These are phyloP conservation scores for Dacryopinax spathularia DNA, from an alignment of 768 basidiomycete species.

Conservation along the genomic window DNA sequence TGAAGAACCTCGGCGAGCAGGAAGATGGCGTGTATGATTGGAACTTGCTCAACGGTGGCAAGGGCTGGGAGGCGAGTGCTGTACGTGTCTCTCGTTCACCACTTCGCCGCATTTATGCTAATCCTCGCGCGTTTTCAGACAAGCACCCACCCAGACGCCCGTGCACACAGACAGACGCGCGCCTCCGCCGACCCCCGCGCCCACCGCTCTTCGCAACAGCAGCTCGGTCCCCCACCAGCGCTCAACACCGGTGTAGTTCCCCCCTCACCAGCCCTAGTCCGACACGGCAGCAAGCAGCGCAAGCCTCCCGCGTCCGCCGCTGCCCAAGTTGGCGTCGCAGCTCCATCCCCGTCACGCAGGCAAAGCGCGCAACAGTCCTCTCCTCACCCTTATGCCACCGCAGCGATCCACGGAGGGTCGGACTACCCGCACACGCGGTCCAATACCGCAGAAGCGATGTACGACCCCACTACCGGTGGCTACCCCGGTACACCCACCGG, in stretches of 20 bases:
- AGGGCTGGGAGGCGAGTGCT: constrained; percentile 81
- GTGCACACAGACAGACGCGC: constrained; percentile 12
- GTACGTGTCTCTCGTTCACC: constrained; percentile 30
- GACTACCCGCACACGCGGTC: constrained; percentile 42
- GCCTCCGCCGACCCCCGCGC: constrained; percentile 7
- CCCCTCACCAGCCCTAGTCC: constrained; percentile 65
- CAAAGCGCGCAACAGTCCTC: constrained; percentile 19
- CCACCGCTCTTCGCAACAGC: constrained; percentile 27
- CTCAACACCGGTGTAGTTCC: constrained; percentile 25
- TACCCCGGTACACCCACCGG: constrained; percentile 5
- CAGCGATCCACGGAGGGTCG: constrained; percentile 19
- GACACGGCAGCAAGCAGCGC: constrained; percentile 58
- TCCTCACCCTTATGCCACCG: constrained; percentile 49
- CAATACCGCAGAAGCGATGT: constrained; percentile 39
- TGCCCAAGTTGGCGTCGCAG: constrained; percentile 60
- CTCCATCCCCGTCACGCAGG: constrained; percentile 38
- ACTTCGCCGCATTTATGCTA: background rate
- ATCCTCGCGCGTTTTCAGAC: background rate
- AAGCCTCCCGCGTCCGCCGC: constrained; percentile 49
- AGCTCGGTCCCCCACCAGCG: constrained; percentile 29
- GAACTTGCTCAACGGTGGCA: constrained; percentile 84
- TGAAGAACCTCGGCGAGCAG: constrained; percentile 78
- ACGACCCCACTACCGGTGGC: constrained; percentile 22
- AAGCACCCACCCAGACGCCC: constrained; percentile 16
- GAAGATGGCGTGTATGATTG: constrained; percentile 96